Percentiles rank a stretch among this genome's conserved stretches.
Conservation (phyloP, 1,284 basidiomycete species). For the Boletus sp. region DNA sequence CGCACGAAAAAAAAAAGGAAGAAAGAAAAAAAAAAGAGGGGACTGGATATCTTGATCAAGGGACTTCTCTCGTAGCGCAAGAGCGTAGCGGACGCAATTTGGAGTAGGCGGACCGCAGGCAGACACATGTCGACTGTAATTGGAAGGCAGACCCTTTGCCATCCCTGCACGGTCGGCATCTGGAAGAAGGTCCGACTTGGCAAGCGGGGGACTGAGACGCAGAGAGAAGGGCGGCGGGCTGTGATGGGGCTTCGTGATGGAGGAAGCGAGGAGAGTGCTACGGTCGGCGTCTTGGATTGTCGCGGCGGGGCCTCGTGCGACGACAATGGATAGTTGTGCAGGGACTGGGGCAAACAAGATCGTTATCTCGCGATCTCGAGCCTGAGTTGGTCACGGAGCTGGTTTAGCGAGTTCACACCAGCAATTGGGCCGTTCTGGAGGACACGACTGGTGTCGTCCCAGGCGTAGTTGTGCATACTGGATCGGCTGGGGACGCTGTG, state of each 20-base stretch:
- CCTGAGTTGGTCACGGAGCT: slow-evolving; percentile 14
- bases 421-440: slow-evolving; percentile 20
- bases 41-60: slow-evolving; percentile 7
- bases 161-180: slow-evolving; percentile 21
- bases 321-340: slow-evolving; percentile 10
- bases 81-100: slow-evolving; percentile 30
- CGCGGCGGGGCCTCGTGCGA: slow-evolving; percentile 19
- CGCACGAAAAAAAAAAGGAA: too few species aligned
- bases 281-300: slow-evolving; percentile 27
- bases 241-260: slow-evolving; percentile 24
- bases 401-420: slow-evolving; percentile 28
- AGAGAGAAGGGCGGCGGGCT: slow-evolving; percentile 19
- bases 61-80: slow-evolving; percentile 23
- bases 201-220: slow-evolving; percentile 12
- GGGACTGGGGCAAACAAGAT: slow-evolving; percentile 18
- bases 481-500: slow-evolving; percentile 3
- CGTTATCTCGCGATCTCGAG: slow-evolving; percentile 31
- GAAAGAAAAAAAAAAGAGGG: slow-evolving; percentile 17
- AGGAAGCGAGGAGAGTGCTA: too few species aligned
- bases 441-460: too few species aligned
- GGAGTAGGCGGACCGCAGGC: slow-evolving; percentile 27
- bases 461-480: not conserved
- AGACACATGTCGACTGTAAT: slow-evolving; percentile 25
- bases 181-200: slow-evolving; percentile 22
- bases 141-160: slow-evolving; percentile 26